Evolutionary conservation across 371 early-diverging fungal genomes (phyloP), one percentile per base, ranked within the genome.

Genomic region (Apophysomyces trapeziformis): DNA sequence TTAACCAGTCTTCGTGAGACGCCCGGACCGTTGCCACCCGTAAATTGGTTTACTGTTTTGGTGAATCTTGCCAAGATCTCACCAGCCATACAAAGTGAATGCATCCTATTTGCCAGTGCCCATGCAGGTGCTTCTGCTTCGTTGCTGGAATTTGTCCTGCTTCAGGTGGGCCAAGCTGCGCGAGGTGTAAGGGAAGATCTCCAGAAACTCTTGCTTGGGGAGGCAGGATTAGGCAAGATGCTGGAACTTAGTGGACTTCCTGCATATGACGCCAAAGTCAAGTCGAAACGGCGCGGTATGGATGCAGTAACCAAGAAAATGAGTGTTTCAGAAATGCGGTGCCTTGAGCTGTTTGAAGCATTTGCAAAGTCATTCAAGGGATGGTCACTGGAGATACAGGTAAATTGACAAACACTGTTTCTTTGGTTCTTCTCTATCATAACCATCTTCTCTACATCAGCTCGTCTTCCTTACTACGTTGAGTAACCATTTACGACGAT

Each of bases 41-140:
- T 87, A 8, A 86, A 87, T 46, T 87, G 88, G 88, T 86, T 83
- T 63, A 71, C 68, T 0, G 38, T 85, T 13, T 50, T 86, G 41
- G 69, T 65, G 1, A 72, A 75, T 11, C 36, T 83, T 8, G 68
- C 79, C 6, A 68, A 67, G 8, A 16, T 77, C 9, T 77, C 80
- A 13, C 66, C 69, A 0, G 16, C 35, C 1, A 36, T 78, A 12
- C 70, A 65, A 14, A 36, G 39, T 0, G 41, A 73, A 1, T 77
- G 80, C n/a, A 70, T 86, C 12, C 58, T 44, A 0, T 72, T 87
- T 75, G 85, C 88, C 1, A 76, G 80, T 1, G 64, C 64, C 5
- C 88, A 87, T 64, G 84, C 85, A n/a, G 62, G 64, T 11, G 80
- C 85, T 2, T 87, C 88, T 6, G 68, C 78, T 8, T 87, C 88